Evolutionary conservation across 192 early-diverging fungal genomes (phyloP).

Genomic region (Entomortierella chlamydospora): DNA sequence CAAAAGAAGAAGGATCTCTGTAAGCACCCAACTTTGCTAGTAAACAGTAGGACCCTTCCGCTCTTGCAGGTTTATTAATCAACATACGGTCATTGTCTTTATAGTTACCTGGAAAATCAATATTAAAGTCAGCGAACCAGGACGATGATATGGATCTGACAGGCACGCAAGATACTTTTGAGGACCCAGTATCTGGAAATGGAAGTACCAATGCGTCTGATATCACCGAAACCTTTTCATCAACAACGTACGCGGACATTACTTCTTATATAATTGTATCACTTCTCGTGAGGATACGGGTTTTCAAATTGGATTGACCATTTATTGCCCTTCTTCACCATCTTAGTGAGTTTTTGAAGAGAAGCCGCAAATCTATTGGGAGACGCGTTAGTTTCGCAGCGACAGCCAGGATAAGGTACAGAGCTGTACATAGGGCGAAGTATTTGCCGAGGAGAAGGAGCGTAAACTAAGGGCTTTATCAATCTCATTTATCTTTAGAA

Average conservation of each 20-base stretch:
- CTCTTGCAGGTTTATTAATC: too few relatives aligned
- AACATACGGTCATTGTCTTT: too few relatives aligned
- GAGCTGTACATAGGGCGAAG: too few relatives aligned
- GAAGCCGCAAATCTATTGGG: constrained; percentile 35
- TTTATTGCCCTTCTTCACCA: too few relatives aligned
- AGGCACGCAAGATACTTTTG: constrained; percentile 4
- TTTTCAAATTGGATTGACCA: too few relatives aligned
- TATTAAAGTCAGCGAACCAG: constrained; percentile 22
- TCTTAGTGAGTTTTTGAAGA: constrained; percentile 32
- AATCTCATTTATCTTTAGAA: constrained; percentile 6
- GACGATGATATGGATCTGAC: constrained; percentile 18
- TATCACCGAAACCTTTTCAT: constrained; percentile 31
- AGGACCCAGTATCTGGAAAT: background rate
- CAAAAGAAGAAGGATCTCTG: constrained; percentile 33
- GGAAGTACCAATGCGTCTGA: background rate
- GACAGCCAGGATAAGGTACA: constrained; percentile 49
- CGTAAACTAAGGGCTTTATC: too few relatives aligned
- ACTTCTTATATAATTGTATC: too few relatives aligned
- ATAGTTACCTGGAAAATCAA: constrained; percentile 47
- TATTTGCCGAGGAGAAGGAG: too few relatives aligned
- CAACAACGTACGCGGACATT: constrained; percentile 34
- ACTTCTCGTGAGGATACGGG: too few relatives aligned
- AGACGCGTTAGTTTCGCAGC: constrained; percentile 53
- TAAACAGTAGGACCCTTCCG: too few relatives aligned
- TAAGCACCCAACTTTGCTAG: too few relatives aligned